Conservation (phyloP, 2,329 filamentous ascomycete genomes). For the Nannizziopsis arthrosporioides region DNA sequence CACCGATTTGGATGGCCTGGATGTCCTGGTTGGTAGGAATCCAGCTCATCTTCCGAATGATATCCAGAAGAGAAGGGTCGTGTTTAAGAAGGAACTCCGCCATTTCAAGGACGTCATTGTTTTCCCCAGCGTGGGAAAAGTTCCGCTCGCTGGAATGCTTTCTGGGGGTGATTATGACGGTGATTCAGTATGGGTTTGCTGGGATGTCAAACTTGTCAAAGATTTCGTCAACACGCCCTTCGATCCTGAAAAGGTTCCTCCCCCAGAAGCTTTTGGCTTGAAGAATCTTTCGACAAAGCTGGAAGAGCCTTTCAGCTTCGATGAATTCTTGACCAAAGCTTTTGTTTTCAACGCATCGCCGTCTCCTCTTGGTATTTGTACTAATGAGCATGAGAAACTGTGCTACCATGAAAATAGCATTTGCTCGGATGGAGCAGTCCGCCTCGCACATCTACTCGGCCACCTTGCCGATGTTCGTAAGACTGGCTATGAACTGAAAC, state of each 20-base stretch:
- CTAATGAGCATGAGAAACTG: constrained; percentile 39
- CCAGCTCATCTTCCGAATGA: constrained; percentile 48
- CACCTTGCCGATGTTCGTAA: constrained; percentile 39
- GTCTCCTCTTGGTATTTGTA: constrained; percentile 43
- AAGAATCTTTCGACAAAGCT: constrained; percentile 34
- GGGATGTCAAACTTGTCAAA: constrained; percentile 43
- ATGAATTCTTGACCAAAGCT: constrained; percentile 33
- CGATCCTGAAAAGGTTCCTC: constrained; percentile 23
- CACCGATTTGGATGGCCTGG: constrained; percentile 35
- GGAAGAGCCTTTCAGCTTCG: constrained; percentile 26
- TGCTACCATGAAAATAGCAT: constrained; percentile 45
- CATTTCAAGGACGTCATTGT: constrained; percentile 48
- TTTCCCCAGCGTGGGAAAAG: constrained; percentile 42
- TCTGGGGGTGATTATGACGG: constrained; percentile 57
- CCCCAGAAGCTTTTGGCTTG: constrained; percentile 39
- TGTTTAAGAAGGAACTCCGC: constrained; percentile 41
- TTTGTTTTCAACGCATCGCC: constrained; percentile 39
- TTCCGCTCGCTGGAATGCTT: constrained; percentile 46
- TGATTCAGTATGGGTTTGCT: constrained; percentile 50
- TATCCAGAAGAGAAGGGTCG: constrained; percentile 44
- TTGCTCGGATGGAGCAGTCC: constrained; percentile 24
- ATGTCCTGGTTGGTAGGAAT: constrained; percentile 46
- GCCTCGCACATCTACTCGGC: constrained; percentile 33
- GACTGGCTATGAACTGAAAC: constrained; percentile 32
- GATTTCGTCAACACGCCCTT: constrained; percentile 44